Evolutionary conservation across 116 monocot species (phyloP).

Genomic region (Iris pallida): DNA sequence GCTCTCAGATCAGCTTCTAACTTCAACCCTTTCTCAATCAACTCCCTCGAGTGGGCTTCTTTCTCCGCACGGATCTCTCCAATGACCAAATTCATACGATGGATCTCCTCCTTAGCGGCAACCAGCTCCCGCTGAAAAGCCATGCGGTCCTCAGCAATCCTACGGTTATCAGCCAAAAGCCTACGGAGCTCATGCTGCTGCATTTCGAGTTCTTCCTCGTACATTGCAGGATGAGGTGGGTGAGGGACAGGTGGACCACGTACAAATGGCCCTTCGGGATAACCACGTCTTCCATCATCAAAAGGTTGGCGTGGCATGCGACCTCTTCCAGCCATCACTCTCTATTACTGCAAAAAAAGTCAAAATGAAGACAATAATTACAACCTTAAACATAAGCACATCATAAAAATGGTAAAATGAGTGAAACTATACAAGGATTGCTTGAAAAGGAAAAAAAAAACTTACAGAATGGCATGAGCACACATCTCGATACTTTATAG

Average conservation of each 20-base stretch:
- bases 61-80: constrained; percentile 49
- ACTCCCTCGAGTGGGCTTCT: constrained; percentile 40
- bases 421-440: too few species aligned
- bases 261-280: constrained; percentile 37
- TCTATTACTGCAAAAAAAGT: constrained; percentile 8
- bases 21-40: constrained; percentile 60
- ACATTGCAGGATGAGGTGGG: constrained; percentile 38
- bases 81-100: constrained; percentile 35
- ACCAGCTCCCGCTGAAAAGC: constrained; percentile 44
- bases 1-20: constrained; percentile 64
- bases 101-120: constrained; percentile 59
- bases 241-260: constrained; percentile 30
- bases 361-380: not conserved
- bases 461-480: not conserved
- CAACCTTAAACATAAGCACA: not conserved
- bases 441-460: not conserved
- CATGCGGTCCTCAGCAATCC: constrained; percentile 45
- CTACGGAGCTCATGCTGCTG: constrained; percentile 51
- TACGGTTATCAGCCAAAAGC: constrained; percentile 45
- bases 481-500: not conserved
- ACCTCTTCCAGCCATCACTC: constrained; percentile 60
- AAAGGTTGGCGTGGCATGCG: constrained; percentile 36
- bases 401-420: too few species aligned
- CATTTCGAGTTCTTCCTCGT: constrained; percentile 47
- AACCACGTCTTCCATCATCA: constrained; percentile 26